Conservation (phyloP, 805 yeast genomes). For the Candida golubevii region DNA sequence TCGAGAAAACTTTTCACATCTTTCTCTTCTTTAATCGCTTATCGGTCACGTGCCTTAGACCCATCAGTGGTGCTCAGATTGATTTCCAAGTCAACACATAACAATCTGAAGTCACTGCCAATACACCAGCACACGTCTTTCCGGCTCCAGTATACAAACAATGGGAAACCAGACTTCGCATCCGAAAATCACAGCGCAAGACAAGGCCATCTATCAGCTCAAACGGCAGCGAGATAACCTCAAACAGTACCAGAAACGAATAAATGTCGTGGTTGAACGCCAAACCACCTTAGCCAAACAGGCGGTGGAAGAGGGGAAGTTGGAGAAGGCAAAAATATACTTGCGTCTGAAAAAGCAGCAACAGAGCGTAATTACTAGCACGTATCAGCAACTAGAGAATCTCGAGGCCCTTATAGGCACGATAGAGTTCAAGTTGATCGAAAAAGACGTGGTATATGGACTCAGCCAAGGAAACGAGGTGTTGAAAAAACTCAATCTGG, state of each 20-base stretch:
- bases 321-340: conserved; percentile 61
- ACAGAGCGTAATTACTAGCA: conserved; percentile 60
- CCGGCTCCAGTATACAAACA: too few species aligned
- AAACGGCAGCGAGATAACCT: conserved; percentile 86
- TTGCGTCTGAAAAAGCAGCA: conserved; percentile 80
- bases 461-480: conserved; percentile 76
- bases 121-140: too few species aligned
- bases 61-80: too few species aligned
- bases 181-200: conserved; percentile 74
- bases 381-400: conserved; percentile 73
- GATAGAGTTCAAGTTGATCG: conserved; percentile 86
- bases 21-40: too few species aligned
- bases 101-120: too few species aligned
- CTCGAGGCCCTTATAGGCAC: conserved; percentile 73
- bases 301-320: conserved; percentile 50
- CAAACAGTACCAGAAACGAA: conserved; percentile 62
- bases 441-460: conserved; percentile 78
- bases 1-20: too few species aligned
- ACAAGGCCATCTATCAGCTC: conserved; percentile 78
- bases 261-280: conserved; percentile 51
- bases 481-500: conserved; percentile 69
- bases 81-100: too few species aligned
- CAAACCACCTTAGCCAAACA: conserved; percentile 61
- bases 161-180: conserved; percentile 45
- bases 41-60: too few species aligned